Conservation (phyloP, 257 asterid species). For the Paulownia fortunei region DNA sequence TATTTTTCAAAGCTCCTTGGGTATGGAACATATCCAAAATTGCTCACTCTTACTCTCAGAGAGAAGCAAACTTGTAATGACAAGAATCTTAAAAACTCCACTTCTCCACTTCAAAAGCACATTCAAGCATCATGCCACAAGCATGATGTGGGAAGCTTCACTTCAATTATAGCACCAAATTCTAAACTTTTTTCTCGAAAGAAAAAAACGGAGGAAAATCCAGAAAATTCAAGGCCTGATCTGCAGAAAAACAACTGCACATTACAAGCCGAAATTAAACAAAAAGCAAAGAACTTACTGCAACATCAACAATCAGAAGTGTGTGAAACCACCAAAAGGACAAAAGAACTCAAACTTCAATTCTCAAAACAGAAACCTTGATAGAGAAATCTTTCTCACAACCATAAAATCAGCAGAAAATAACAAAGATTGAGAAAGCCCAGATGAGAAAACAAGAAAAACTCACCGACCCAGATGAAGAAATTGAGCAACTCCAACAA, state of each 20-base stretch:
- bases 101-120: slow-evolving; percentile 35
- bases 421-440: slow-evolving; percentile 32
- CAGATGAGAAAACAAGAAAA: slow-evolving; percentile 30
- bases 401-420: slow-evolving; percentile 28
- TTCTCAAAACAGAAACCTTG: slow-evolving; percentile 3
- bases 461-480: slow-evolving; percentile 48
- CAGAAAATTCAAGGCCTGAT: slow-evolving; percentile 30
- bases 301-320: slow-evolving; percentile 28
- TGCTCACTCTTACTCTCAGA: slow-evolving; percentile 29
- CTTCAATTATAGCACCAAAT: slow-evolving; percentile 24
- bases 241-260: slow-evolving; percentile 36
- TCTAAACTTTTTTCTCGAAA: slow-evolving; percentile 1
- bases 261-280: slow-evolving; percentile 34
- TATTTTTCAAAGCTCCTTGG: slow-evolving; percentile 81
- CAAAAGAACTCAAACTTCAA: slow-evolving; percentile 17
- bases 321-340: not conserved
- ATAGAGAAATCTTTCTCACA: not conserved
- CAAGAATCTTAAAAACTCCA: slow-evolving; percentile 10
- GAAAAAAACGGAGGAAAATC: slow-evolving; percentile 4
- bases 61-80: slow-evolving; percentile 22
- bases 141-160: slow-evolving; percentile 31
- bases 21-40: slow-evolving; percentile 73
- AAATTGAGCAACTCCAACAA: slow-evolving; percentile 33
- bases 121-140: slow-evolving; percentile 33
- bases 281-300: not conserved